These are phyloP conservation scores for Gloeopeniophorella convolvens DNA, from an alignment of 768 basidiomycete genomes.

Conservation along the genomic window DNA sequence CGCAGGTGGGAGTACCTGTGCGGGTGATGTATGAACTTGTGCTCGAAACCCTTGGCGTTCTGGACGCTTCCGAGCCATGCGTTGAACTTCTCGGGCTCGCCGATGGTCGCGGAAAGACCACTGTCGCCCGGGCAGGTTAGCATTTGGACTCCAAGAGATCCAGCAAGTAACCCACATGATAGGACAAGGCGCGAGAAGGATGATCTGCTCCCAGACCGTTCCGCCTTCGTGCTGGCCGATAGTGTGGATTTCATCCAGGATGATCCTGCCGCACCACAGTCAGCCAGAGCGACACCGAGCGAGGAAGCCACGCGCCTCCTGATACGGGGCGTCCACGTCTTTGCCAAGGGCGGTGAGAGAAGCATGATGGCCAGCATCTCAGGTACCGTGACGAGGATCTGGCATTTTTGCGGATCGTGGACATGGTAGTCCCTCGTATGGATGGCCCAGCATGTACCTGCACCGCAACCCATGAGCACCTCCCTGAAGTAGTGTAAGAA, in stretches of 20 bases:
- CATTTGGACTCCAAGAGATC: background rate
- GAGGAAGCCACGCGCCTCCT: constrained; percentile 27
- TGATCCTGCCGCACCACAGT: constrained; percentile 38
- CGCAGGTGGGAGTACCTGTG: constrained; percentile 71
- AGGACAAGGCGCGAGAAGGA: constrained; percentile 63
- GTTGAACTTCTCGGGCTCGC: constrained; percentile 58
- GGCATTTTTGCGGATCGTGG: constrained; percentile 58
- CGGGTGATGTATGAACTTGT: constrained; percentile 54
- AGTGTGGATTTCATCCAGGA: constrained; percentile 61
- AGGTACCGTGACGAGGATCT: constrained; percentile 70
- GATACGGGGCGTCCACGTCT: constrained; percentile 54
- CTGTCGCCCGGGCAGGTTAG: constrained; percentile 28
- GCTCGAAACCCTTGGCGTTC: constrained; percentile 47
- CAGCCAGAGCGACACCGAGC: background rate
- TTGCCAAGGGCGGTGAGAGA: constrained; percentile 57
- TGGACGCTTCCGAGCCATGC: constrained; percentile 60
- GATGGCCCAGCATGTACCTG: constrained; percentile 58
- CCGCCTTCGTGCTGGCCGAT: constrained; percentile 68
- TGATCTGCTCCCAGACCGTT: constrained; percentile 68
- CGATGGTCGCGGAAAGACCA: constrained; percentile 68
- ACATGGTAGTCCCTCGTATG: constrained; percentile 60
- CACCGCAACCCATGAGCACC: background rate
- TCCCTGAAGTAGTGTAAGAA: background rate
- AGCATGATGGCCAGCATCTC: constrained; percentile 66
- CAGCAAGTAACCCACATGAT: constrained; percentile 45